Base-by-base conservation (phyloP, 1,284 basidiomycete species). In the Fistulina hepatica region DNA sequence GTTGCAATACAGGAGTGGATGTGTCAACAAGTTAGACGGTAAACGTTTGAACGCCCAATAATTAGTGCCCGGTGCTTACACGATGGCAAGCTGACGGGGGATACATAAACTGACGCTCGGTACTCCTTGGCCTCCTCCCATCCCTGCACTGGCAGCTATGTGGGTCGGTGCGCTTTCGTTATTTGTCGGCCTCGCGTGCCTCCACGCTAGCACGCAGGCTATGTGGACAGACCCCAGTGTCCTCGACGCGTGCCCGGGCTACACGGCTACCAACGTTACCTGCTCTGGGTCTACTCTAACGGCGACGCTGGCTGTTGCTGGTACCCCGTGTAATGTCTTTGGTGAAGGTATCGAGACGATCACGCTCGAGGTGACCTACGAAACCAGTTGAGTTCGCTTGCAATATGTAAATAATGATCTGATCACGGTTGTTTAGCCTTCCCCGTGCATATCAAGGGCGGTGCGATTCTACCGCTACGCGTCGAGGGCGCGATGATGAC, bases 281-380 rank as follows among this genome's bases (percentile, higher is more conserved):
- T 53, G 54, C 6, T 38, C 52, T 3, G 61, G 59, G 1, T 45
- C 55, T 5, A 64, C 52, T 13, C 58, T 80, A 42, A 70, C 65
- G 2, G 76, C 73, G 21, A 58, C 68, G 39, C 64, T 81, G 13
- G 48, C 59, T 4, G 61, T 81, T 21, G 69, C 63, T 16, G 76
- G 74, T 2, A n/a, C n/a, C n/a, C 61, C 69, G 3, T 83, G 81
- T 57, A 71, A 73, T 43, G 71, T 77, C 15, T 83, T 73, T 51
- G 81, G 79, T 2, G 52, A 60, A 12, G 80, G 82, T 49, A 64
- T 75, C 34, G 33, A 61, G 38, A 56, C 60, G 27, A 57, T 83
- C 28, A 61, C 59, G 13, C 55, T 83, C 13, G 50, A 59, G 26
- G 75, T 80, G 26, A 67, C 65, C 0, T 78, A 78, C 45, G 76